Percentiles rank a stretch among this genome's conserved stretches.
Evolutionary conservation across 139 green algal species (phyloP).

Genomic region (Chlorella sorokiniana): DNA sequence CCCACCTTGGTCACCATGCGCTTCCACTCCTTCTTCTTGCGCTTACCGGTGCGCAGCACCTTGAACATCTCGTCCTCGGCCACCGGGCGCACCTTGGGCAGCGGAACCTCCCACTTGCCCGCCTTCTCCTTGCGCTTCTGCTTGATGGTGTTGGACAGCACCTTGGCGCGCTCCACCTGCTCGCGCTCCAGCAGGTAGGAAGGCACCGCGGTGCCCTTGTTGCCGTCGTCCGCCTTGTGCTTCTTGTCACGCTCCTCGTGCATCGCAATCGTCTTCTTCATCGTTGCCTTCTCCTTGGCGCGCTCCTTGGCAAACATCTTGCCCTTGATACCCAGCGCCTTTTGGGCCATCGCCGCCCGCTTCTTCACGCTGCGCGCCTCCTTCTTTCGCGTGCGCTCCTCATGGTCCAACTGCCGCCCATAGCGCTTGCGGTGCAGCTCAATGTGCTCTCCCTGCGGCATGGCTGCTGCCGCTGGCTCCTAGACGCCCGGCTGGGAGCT

Average conservation of each 20-base stretch:
- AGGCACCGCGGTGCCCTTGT: slow-evolving; percentile 87
- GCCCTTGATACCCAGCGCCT: slow-evolving; percentile 91
- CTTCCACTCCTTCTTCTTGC: slow-evolving; percentile 97
- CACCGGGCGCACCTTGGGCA: slow-evolving; percentile 97
- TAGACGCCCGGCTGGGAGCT: neutral
- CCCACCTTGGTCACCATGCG: slow-evolving; percentile 98
- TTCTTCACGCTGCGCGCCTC: slow-evolving; percentile 94
- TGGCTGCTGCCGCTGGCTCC: slow-evolving; percentile 43
- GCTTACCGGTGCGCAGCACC: slow-evolving; percentile 91
- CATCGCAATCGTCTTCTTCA: slow-evolving; percentile 99
- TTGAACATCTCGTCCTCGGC: slow-evolving; percentile 99
- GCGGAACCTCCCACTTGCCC: slow-evolving; percentile 99
- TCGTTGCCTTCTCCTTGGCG: slow-evolving; percentile 94
- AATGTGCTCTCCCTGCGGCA: slow-evolving; percentile 99
- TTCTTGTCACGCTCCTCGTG: slow-evolving; percentile 95
- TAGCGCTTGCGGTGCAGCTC: slow-evolving; percentile 96
- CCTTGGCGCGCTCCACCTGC: slow-evolving; percentile 95
- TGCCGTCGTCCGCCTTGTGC: slow-evolving; percentile 89
- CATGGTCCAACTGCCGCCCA: slow-evolving; percentile 86
- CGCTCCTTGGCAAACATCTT: slow-evolving; percentile 99
- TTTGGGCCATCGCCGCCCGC: slow-evolving; percentile 78
- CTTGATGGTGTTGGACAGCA: slow-evolving; percentile 99
- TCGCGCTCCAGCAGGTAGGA: slow-evolving; percentile 99
- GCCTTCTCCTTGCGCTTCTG: slow-evolving; percentile 99
- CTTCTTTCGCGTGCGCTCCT: slow-evolving; percentile 95